Evolutionary conservation across 805 yeast species (phyloP), one percentile per base, ranked within the genome.

Genomic region (Cyberlindnera xylosilytica): DNA sequence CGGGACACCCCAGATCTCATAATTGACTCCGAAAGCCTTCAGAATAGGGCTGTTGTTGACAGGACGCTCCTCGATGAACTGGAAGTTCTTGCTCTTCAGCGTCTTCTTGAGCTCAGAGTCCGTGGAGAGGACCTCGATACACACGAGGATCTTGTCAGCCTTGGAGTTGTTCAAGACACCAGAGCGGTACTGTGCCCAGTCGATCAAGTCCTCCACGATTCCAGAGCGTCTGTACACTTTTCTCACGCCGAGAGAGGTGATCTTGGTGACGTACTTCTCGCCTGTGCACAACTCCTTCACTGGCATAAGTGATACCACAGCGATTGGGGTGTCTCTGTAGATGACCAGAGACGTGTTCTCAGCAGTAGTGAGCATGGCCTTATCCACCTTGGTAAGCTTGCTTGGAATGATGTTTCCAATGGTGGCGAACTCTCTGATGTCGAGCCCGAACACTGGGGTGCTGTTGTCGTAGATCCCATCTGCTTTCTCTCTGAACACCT

Each of bases 291-390:
- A 54, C 9, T 70, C 68, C n/a, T 72, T 67, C 30, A 64, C 58
- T 34, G 68, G 70, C 34, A 74, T 65, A 10, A 68, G 45, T 1
- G 81, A 71, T 23, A 74, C 66, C 28, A 81, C 66, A 0, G 89
- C 88, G 56, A 86, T 79, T 15, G 93, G 90, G 1, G 81, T 68
- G n/a, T 75, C 76, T 56, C 90, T 75, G 64, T 84, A 85, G 15
- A 75, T 58, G 20, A 83, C 69, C 30, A 81, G 55, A 38, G 73
- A 75, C 1, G 87, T 69, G 50, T 81, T 75, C 13, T 69, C 65
- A 17, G 74, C 73, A 52, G 53, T 47, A 38, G 56, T 52, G 52
- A 66, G 50, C 62, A 69, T 44, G 45, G 58, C 38, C 39, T 47
- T 48, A 29, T 47, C 33, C 23, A 56, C 52, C 24, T 53, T 57